A percentile compares a stretch with the other conserved stretches of the same genome.
These are phyloP conservation scores for Daldinia loculata DNA, from an alignment of 495 filamentous ascomycete genomes.

Conservation along the genomic window DNA sequence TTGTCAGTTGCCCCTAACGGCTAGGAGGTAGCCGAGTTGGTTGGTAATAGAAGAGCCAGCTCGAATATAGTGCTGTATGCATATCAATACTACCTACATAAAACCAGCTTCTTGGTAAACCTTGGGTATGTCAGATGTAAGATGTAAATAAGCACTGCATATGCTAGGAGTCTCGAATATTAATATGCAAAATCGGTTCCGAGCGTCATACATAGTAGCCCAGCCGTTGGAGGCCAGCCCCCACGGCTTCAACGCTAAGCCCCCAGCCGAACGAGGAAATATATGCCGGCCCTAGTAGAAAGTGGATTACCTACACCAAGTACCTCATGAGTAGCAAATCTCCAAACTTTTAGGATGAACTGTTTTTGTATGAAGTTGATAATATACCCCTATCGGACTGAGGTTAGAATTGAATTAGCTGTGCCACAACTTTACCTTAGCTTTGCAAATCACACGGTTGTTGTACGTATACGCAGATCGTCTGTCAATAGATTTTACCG, in stretches of 20 bases:
- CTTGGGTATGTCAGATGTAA: neutral
- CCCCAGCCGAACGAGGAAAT: constrained; percentile 12
- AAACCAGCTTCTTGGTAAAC: neutral
- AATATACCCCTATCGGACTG: neutral
- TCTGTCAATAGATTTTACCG: neutral
- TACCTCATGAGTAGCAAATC: neutral
- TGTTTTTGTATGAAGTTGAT: neutral
- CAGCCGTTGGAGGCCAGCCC: neutral
- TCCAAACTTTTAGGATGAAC: neutral
- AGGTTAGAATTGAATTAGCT: neutral
- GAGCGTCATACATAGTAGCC: neutral
- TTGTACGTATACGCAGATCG: constrained; percentile 6
- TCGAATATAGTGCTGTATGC: constrained; percentile 3
- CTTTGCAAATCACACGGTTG: constrained; percentile 8
- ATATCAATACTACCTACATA: neutral
- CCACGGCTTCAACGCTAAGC: neutral
- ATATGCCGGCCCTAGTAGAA: constrained; percentile 7
- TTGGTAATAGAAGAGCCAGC: constrained; percentile 1
- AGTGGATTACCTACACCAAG: neutral
- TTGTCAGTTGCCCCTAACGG: neutral
- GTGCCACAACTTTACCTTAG: constrained; percentile 21
- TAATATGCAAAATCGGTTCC: neutral
- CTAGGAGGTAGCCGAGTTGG: neutral
- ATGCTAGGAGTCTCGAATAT: neutral
- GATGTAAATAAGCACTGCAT: neutral